These are phyloP conservation scores for Paramecium caudatum DNA, from an alignment of 73 alveolate genomes.

Conservation along the genomic window DNA sequence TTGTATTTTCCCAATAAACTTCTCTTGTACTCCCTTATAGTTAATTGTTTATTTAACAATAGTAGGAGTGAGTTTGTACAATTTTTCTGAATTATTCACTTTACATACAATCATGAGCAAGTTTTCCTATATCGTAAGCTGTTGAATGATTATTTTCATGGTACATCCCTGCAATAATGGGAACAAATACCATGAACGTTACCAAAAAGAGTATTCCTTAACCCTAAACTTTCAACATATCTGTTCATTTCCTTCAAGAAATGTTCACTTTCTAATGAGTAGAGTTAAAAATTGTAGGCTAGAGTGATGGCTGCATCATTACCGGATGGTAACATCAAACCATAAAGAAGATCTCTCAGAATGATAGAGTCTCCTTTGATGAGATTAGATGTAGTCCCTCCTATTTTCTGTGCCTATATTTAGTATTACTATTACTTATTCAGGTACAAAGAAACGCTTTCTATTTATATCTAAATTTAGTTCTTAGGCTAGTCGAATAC, in stretches of 20 bases:
- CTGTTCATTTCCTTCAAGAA: constrained; percentile 85
- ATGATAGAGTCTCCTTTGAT: constrained; percentile 79
- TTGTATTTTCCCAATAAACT: constrained; percentile 80
- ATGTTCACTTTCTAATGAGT: constrained; percentile 48
- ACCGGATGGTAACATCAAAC: constrained; percentile 94
- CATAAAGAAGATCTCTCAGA: constrained; percentile 84
- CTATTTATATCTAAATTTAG: constrained; percentile 33
- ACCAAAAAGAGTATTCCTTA: constrained; percentile 68
- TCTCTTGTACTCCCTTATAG: constrained; percentile 45
- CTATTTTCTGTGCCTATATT: constrained; percentile 79
- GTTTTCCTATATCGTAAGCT: constrained; percentile 74
- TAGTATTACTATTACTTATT: not conserved
- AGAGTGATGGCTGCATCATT: constrained; percentile 89
- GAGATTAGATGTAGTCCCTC: constrained; percentile 89
- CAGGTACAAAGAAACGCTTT: constrained; percentile 45
- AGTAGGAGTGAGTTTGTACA: constrained; percentile 74
- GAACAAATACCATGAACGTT: constrained; percentile 74
- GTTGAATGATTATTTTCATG: constrained; percentile 71
- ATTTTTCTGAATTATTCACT: constrained; percentile 65
- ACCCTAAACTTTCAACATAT: constrained; percentile 67
- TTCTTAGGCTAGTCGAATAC: constrained; percentile 1
- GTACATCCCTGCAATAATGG: not conserved
- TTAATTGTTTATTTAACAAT: constrained; percentile 31
- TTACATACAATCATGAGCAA: constrained; percentile 71
- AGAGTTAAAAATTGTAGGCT: constrained; percentile 84